Evolutionary conservation across 768 basidiomycete genomes (phyloP).

Genomic region (Phlebiopsis flavidoalba): DNA sequence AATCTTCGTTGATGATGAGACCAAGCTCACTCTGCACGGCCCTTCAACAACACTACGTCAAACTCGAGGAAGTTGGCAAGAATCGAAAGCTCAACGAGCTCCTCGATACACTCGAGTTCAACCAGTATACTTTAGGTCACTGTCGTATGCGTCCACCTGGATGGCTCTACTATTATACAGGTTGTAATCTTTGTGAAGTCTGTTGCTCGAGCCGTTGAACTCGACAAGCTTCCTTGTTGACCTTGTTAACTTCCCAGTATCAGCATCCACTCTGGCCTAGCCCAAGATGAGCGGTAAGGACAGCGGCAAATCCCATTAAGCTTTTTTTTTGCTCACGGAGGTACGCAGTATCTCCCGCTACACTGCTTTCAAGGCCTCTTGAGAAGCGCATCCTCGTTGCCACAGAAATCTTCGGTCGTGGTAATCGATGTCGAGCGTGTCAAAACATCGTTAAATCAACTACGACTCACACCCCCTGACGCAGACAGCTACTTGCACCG

Average conservation of each 20-base stretch:
- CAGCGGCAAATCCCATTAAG: slow-evolving; percentile 5
- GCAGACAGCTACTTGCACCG: slow-evolving; percentile 98
- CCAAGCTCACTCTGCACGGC: slow-evolving; percentile 95
- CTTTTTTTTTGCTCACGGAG: background rate
- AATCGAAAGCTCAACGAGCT: slow-evolving; percentile 97
- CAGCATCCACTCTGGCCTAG: slow-evolving; percentile 90
- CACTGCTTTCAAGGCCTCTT: slow-evolving; percentile 97
- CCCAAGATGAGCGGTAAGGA: slow-evolving; percentile 91
- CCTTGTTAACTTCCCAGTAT: slow-evolving; percentile 98
- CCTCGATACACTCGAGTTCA: slow-evolving; percentile 95
- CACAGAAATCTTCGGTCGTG: slow-evolving; percentile 98
- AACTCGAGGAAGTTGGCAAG: slow-evolving; percentile 91
- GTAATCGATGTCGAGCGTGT: slow-evolving; percentile 99
- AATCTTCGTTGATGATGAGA: slow-evolving; percentile 99
- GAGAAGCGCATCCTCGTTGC: slow-evolving; percentile 99
- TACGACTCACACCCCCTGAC: slow-evolving; percentile 94
- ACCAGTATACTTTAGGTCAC: slow-evolving; percentile 59
- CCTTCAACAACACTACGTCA: slow-evolving; percentile 98
- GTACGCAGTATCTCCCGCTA: slow-evolving; percentile 82
- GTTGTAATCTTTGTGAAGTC: slow-evolving; percentile 99
- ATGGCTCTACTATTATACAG: slow-evolving; percentile 34
- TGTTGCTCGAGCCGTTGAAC: slow-evolving; percentile 91
- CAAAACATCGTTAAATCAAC: slow-evolving; percentile 98
- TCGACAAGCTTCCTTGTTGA: slow-evolving; percentile 94
- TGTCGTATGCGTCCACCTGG: background rate